Percentiles rank a stretch among this genome's conserved stretches.
Evolutionary conservation across 1,139 yeast species (phyloP).

Genomic region (Blastobotrys apis): DNA sequence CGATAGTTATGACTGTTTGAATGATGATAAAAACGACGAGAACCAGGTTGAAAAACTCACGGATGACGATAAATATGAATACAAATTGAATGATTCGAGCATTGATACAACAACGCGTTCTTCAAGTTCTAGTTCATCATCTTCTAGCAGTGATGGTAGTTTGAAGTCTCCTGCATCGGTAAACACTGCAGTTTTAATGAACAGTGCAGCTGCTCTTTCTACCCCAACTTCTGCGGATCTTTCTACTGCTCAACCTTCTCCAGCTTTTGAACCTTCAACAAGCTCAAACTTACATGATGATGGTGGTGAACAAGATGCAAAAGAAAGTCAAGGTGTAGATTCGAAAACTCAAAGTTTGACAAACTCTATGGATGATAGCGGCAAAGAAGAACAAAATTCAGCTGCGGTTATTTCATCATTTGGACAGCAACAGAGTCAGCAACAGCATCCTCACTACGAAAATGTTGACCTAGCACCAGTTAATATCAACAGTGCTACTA

Average conservation of each 20-base stretch:
- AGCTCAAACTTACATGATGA: too few relatives aligned
- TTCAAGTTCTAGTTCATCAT: too few relatives aligned
- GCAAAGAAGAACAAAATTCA: background rate
- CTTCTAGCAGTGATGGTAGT: background rate
- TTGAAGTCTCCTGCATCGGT: conserved; percentile 2
- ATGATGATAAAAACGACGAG: background rate
- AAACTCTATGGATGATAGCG: background rate
- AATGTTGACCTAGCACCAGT: too few relatives aligned
- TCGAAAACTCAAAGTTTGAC: background rate
- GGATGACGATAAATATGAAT: too few relatives aligned
- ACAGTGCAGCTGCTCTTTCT: background rate
- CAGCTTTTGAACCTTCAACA: too few relatives aligned
- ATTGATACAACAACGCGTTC: too few relatives aligned
- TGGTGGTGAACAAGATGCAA: too few relatives aligned
- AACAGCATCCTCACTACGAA: background rate
- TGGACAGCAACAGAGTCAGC: background rate
- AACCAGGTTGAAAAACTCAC: background rate
- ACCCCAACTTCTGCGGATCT: too few relatives aligned
- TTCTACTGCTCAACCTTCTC: background rate
- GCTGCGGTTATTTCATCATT: conserved; percentile 9
- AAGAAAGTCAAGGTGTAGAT: background rate
- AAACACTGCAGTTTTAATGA: background rate
- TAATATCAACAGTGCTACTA: background rate
- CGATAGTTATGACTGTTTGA: background rate
- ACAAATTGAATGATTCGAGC: too few relatives aligned